Base-by-base conservation (phyloP, 2,329 filamentous ascomycete genomes). In the Claviceps sp. region DNA sequence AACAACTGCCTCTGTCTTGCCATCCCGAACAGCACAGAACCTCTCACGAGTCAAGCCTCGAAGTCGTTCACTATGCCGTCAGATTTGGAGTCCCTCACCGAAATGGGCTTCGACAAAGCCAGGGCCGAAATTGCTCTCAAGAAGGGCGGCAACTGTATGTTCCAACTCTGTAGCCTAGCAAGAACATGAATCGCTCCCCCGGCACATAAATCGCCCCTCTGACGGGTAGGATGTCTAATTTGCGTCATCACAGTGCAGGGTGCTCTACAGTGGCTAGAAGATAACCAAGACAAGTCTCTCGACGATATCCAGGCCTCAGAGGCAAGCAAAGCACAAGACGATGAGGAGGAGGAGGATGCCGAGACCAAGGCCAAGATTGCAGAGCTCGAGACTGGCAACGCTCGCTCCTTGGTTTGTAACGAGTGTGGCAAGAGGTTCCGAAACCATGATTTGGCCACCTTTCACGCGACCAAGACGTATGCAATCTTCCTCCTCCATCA, bases 371-470 rank as follows among this genome's bases (percentile, higher is more conserved):
- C 76, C 37, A 74, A 85, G 60, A 78, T 80, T 11, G 77, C 82
- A 5, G 77, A 80, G n/a, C 72, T 90, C 2, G 75, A 86, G 60
- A 79, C 79, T 1, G 87, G 85, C 54, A 81, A 84, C 61, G 73
- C 79, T 52, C 79, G 82, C 62, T 95, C 89, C 48, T 80, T 97
- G 52, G 78, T 94, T 49, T 98, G 93, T 77, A 93, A 95, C 58
- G 91, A 96, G 52, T 98, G 93, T 64, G 85, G 86, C 63, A 96
- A 95, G 76, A 85, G 82, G 65, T 94, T 98, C 70, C 79, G 87
- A 59, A 88, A 81, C 62, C 80, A 85, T 57, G 82, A 82, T 26
- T 81, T 91, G 58, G 93, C 90, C 9, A 85, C 91, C 61, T 95
- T 89, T 65, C 93, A 98, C 65, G 93, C 89, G 36, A 81, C 81